These are phyloP conservation scores for Fusarium euwallaceae DNA, from an alignment of 2,329 filamentous ascomycete species.

Conservation along the genomic window DNA sequence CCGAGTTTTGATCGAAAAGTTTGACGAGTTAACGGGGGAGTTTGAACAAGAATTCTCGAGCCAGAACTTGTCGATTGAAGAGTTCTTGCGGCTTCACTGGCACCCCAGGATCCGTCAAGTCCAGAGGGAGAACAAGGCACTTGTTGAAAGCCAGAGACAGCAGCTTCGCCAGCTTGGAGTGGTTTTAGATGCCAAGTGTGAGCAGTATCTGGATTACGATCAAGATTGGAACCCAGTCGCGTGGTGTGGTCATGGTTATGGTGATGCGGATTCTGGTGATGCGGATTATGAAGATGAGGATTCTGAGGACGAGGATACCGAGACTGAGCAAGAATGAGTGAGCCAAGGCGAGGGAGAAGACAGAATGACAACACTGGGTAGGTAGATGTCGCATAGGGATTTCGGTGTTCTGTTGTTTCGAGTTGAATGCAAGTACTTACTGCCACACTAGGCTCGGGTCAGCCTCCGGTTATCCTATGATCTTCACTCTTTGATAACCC, in stretches of 20 bases:
- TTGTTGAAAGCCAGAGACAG: not conserved
- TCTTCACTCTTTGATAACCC: not conserved
- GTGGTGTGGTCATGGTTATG: no score
- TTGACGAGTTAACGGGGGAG: not conserved
- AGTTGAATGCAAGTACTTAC: not conserved
- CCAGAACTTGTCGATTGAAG: rapidly evolving
- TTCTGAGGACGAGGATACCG: not conserved
- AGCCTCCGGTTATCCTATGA: not conserved
- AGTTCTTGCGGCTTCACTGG: not conserved
- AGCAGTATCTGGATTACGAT: no score
- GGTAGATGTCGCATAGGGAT: no score
- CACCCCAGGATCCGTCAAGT: not conserved
- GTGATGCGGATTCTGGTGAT: no score
- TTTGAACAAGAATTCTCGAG: not conserved
- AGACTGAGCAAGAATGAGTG: not conserved
- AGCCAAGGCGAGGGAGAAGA: not conserved
- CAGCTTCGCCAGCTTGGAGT: not conserved
- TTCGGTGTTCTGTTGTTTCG: not conserved
- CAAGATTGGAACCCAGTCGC: no score
- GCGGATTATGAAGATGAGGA: no score
- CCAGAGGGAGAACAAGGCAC: rapidly evolving
- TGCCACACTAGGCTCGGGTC: not conserved
- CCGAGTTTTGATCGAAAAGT: rapidly evolving
- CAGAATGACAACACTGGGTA: not conserved
- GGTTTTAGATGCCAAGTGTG: not conserved